Percentiles rank a stretch among this genome's conserved stretches.
These are phyloP conservation scores for Sporothrix pseudoabietina DNA, from an alignment of 2,329 filamentous ascomycete genomes.

Conservation along the genomic window DNA sequence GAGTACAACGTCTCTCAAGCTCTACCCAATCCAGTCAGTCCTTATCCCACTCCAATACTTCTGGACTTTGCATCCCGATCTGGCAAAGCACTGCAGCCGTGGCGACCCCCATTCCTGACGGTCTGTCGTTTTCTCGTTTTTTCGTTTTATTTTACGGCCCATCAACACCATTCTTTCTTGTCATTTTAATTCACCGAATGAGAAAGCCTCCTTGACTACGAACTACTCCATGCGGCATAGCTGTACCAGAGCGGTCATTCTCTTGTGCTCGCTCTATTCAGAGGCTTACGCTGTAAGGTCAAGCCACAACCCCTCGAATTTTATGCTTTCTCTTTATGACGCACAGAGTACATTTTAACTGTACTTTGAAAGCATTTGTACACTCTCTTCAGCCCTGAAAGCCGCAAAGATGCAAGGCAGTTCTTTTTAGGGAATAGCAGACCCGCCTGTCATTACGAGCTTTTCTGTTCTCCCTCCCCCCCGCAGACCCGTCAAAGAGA, in stretches of 20 bases:
- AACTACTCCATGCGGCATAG: slow-evolving; percentile 3
- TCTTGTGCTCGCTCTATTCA: background rate
- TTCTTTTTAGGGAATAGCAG: slow-evolving; percentile 9
- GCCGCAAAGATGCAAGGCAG: background rate
- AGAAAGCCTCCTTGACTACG: background rate
- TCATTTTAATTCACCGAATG: background rate
- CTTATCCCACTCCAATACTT: background rate
- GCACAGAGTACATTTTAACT: background rate
- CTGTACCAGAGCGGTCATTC: background rate
- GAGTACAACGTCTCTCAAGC: background rate
- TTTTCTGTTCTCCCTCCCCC: background rate
- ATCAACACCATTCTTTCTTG: background rate
- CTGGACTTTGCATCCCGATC: slow-evolving; percentile 8
- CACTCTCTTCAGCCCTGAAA: slow-evolving; percentile 16
- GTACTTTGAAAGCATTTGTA: background rate
- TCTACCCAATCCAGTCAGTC: background rate
- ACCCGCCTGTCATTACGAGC: background rate
- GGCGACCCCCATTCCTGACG: background rate
- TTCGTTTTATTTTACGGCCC: no score
- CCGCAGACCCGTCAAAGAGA: background rate
- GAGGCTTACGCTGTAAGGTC: background rate
- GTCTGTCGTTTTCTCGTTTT: background rate
- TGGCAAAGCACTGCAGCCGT: slow-evolving; percentile 6
- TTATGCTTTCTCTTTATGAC: background rate
- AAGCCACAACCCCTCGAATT: slow-evolving; percentile 1